Percentiles rank a stretch among this genome's conserved stretches.
Evolutionary conservation across 176 grass and related monocot species (phyloP).

Genomic region (Oropetium thomaeum): DNA sequence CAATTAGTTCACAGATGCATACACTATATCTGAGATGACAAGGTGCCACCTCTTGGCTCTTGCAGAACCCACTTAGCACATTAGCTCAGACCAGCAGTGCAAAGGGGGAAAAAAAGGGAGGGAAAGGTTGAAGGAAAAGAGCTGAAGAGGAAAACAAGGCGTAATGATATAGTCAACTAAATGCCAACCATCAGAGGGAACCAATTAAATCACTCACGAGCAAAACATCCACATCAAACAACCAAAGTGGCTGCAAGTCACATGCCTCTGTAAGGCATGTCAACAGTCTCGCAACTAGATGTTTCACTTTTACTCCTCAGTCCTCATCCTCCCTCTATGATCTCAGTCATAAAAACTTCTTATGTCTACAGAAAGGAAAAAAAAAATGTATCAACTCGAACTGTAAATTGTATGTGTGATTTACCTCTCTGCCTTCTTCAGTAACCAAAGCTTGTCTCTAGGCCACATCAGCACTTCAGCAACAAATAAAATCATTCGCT

Average conservation of each 20-base stretch:
- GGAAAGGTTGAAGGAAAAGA: neutral
- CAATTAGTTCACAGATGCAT: neutral
- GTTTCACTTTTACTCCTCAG: neutral
- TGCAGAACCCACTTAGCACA: neutral
- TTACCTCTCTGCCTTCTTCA: neutral
- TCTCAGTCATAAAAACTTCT: neutral
- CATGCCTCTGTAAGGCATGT: neutral
- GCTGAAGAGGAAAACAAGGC: neutral
- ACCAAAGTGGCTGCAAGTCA: constrained; percentile 32
- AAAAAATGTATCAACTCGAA: neutral
- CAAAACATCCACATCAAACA: constrained; percentile 40
- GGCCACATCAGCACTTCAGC: neutral
- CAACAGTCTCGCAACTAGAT: constrained; percentile 22
- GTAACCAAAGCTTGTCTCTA: neutral
- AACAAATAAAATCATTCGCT: neutral
- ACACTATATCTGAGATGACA: neutral
- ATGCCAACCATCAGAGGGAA: constrained; percentile 34
- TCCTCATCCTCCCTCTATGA: neutral
- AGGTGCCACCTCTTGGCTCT: constrained; percentile 7
- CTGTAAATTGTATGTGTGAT: neutral
- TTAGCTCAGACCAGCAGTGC: neutral
- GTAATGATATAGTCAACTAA: constrained; percentile 38
- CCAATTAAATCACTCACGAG: constrained; percentile 49
- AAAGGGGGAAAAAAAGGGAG: neutral
- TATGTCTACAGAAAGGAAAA: neutral